Evolutionary conservation across 306 rosid genomes (phyloP), one percentile per base, ranked within the genome.

Genomic region (Sphenostylis stenocarpa): DNA sequence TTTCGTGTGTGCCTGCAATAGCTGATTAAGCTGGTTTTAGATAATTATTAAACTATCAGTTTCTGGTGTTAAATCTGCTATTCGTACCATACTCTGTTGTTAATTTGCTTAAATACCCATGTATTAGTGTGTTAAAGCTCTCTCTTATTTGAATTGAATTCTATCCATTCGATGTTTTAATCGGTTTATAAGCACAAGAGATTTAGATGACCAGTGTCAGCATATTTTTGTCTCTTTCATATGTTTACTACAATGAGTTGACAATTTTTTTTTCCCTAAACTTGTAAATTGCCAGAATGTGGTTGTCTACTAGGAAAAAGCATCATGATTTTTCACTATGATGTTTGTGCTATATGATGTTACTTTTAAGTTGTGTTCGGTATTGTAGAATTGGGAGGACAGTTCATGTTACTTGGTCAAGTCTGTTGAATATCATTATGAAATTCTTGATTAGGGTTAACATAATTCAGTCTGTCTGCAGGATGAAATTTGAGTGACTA

Each of bases 141-240:
- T 38, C 47, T 75, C n/a, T 62, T 57, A 60, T 64, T 57, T 80
- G 53, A 73, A 56, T 36, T 75, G 61, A 79, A 45, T 47, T 74
- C 57, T 47, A 49, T 69, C 19, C 24, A 4, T 53, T 39, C 67
- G 12, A 24, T 74, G 29, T 53, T 43, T 63, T 45, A 31, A 36
- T 39, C 63, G 57, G 33, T 65, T 52, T 52, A 33, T 83, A 68
- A 51, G 75, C 28, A 19, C 66, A 41, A 39, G 34, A 12, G 67
- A 29, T 49, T n/a, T 75, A 15, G 24, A 74, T 45, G 39, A 24
- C 19, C 4, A 20, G 24, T 29, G 0, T 57, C 65, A 15, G 39
- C 67, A 6, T 69, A 48, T 74, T 74, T 34, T 74, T 55, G n/a
- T n/a, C n/a, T 58, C 58, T 24, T 70, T 34, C 64, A 23, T 57